Conservation (phyloP, 129 eudicot genomes). For the Escallonia herrerae region DNA sequence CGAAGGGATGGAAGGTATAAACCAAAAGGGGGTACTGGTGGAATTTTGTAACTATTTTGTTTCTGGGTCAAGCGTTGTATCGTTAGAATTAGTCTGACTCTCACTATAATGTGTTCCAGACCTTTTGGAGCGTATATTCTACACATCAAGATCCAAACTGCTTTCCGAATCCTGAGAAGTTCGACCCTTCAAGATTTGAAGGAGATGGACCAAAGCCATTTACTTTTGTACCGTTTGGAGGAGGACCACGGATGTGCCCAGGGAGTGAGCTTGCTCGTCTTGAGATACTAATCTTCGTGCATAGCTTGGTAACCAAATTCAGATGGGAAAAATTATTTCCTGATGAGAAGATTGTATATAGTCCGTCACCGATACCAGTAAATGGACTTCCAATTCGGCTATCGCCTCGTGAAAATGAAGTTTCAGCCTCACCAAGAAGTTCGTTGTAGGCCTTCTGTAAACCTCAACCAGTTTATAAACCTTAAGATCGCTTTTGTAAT, state of each 20-base stretch:
- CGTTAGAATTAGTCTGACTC: neutral
- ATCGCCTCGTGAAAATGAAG: neutral
- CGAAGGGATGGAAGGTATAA: constrained; percentile 5
- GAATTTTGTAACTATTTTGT: neutral
- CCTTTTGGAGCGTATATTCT: neutral
- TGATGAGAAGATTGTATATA: too few species aligned
- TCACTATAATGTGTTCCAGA: neutral
- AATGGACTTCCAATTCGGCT: neutral
- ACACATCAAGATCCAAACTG: neutral
- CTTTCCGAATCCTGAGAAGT: neutral
- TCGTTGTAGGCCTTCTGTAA: too few species aligned
- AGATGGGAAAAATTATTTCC: too few species aligned
- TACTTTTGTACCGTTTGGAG: constrained; percentile 1
- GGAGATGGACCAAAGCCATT: neutral
- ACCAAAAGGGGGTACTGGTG: neutral
- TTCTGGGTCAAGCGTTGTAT: neutral
- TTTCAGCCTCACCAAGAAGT: neutral
- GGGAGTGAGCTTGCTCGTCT: constrained; percentile 3
- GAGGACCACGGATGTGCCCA: constrained; percentile 1
- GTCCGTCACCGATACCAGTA: neutral
- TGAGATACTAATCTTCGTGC: neutral
- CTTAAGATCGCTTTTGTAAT: too few species aligned
- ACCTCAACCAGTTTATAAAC: too few species aligned
- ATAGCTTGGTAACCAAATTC: neutral
- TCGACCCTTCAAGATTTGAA: neutral